phyloP scores from a whole-genome alignment of 1,284 basidiomycete species.

The Porodaedalea pini region DNA sequence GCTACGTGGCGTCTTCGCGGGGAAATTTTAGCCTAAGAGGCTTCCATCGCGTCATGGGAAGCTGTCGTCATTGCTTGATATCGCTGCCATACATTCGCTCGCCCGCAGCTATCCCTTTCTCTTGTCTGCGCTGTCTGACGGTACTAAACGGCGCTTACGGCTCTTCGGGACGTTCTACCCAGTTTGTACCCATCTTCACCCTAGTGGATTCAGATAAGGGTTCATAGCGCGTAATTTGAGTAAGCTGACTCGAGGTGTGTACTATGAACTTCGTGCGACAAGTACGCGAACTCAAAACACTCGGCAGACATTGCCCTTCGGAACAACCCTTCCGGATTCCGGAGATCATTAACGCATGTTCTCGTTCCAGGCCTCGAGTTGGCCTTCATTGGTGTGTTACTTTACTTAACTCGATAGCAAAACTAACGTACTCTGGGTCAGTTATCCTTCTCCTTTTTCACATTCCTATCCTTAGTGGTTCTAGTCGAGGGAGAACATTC shows the following conservation, averaged over 20 bases:
- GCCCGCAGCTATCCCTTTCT: not conserved
- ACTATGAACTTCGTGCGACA: not conserved
- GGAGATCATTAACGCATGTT: not conserved
- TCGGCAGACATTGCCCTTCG: not conserved
- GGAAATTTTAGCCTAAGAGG: not conserved
- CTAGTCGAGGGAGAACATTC: no score
- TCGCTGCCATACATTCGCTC: not conserved
- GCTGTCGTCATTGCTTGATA: not conserved
- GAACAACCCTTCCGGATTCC: not conserved
- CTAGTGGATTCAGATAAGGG: not conserved
- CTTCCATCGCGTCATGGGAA: slow-evolving; percentile 2
- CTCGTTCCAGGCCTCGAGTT: not conserved
- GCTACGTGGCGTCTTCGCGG: slow-evolving; percentile 1
- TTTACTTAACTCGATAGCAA: not conserved
- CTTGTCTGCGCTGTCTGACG: not conserved
- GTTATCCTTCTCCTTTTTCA: not conserved
- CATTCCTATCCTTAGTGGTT: no score
- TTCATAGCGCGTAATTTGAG: not conserved
- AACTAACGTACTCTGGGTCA: no score
- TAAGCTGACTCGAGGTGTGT: not conserved
- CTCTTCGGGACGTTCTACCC: not conserved
- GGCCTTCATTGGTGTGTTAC: not conserved
- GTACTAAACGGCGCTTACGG: not conserved
- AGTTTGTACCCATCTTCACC: not conserved
- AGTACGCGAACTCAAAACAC: not conserved